Conservation (phyloP, 129 eudicot species). For the Tagetes erecta region DNA sequence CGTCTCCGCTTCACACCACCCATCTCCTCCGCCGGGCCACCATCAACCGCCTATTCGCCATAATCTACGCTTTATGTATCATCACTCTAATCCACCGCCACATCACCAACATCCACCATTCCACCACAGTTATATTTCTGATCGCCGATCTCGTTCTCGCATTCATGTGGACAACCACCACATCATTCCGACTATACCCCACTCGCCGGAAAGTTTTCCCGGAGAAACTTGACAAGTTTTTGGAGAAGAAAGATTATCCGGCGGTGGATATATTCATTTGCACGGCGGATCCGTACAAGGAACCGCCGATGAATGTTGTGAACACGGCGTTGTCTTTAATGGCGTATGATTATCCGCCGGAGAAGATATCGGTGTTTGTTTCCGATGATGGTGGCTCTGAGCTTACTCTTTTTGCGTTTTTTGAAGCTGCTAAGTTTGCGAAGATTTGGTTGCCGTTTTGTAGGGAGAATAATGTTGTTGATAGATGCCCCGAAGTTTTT, state of each 20-base stretch:
- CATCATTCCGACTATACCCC: constrained; percentile 64
- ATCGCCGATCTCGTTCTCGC: constrained; percentile 63
- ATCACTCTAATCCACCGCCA: constrained; percentile 61
- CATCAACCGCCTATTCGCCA: constrained; percentile 63
- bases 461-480: constrained; percentile 46
- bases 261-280: constrained; percentile 72
- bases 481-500: constrained; percentile 64
- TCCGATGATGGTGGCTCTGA: constrained; percentile 94
- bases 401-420: constrained; percentile 77
- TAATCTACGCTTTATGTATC: constrained; percentile 50
- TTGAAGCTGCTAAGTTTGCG: constrained; percentile 86
- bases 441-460: constrained; percentile 77
- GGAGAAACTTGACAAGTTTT: constrained; percentile 49
- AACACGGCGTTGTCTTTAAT: constrained; percentile 88
- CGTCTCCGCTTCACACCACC: constrained; percentile 32
- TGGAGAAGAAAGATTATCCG: constrained; percentile 48
- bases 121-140: constrained; percentile 39
- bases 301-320: constrained; percentile 78
- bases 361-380: constrained; percentile 80
- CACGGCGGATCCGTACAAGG: constrained; percentile 92
- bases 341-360: constrained; percentile 88
- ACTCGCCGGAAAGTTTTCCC: constrained; percentile 50
- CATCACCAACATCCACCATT: constrained; percentile 30
- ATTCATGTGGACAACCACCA: constrained; percentile 74
- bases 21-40: constrained; percentile 38